phyloP scores from a whole-genome alignment of 768 basidiomycete species.

The Botryobasidium botryosum region DNA sequence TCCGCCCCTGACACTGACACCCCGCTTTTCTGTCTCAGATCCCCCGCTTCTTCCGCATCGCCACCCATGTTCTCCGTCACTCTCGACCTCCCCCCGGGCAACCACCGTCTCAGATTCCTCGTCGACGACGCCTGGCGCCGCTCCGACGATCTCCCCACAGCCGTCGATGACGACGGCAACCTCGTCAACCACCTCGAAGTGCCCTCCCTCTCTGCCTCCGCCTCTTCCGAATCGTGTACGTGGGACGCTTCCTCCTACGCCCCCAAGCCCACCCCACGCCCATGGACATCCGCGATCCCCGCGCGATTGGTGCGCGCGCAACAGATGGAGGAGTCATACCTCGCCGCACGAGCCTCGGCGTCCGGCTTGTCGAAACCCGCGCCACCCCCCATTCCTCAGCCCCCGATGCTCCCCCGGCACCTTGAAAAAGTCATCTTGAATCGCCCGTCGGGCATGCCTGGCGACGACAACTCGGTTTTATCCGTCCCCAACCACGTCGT shows the following conservation, averaged over 20 bases:
- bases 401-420: slow-evolving; percentile 76
- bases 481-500: slow-evolving; percentile 91
- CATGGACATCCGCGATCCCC: slow-evolving; percentile 38
- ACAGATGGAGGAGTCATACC: slow-evolving; percentile 64
- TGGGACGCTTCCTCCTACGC: slow-evolving; percentile 7
- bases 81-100: slow-evolving; percentile 14
- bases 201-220: slow-evolving; percentile 2
- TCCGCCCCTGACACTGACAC: not conserved
- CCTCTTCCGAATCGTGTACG: no score
- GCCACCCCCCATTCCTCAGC: slow-evolving; percentile 68
- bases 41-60: no score
- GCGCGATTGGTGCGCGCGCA: slow-evolving; percentile 63
- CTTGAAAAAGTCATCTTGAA: slow-evolving; percentile 92
- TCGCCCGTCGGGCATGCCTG: slow-evolving; percentile 13
- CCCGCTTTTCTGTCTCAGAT: not conserved
- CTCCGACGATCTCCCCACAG: slow-evolving; percentile 15
- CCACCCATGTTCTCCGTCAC: slow-evolving; percentile 13
- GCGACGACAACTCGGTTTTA: slow-evolving; percentile 76
- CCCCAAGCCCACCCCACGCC: no score
- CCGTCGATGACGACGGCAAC: slow-evolving; percentile 15
- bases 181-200: slow-evolving; percentile 17
- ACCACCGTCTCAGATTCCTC: slow-evolving; percentile 15
- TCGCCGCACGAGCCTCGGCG: slow-evolving; percentile 24
- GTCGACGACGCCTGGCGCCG: slow-evolving; percentile 14
- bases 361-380: slow-evolving; percentile 14